Evolutionary conservation across 257 asterid species (phyloP), one percentile per base, ranked within the genome.

Genomic region (Solanum arcanum): DNA sequence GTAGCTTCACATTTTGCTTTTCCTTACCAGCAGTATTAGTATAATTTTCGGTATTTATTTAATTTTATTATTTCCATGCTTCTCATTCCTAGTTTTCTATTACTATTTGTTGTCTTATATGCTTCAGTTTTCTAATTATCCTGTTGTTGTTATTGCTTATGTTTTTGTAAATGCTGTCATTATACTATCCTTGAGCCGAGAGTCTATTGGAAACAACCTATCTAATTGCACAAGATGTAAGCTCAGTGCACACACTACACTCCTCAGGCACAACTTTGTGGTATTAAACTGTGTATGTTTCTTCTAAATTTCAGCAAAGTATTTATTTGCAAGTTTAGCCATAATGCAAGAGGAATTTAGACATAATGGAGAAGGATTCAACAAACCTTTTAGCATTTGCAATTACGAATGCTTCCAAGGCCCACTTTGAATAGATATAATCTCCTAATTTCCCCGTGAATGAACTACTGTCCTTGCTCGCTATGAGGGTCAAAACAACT

Each of bases 401-500:
- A 83, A 96, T 86, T 39, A 95, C 86, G 84, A 96, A 95, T 87
- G 98, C 98, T 95, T 96, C 98, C 88, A 96, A 88, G 74, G 98
- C 99, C 99, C 99, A 96, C 88, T 94, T 94, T 70, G 99, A 94
- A 83, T 94, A 95, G 83, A 95, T 94, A 89, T 91, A 87, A 35
- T 91, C 90, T 64, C 94, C 90, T 86, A 95, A 7, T 69, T 66
- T 90, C 92, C 89, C 94, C 42, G 93, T 83, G 25, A 92, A 78
- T 73, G 86, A 18, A 44, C 90, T 88, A 52, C 89, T 92, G 87
- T 90, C 93, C 49, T 74, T 94, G 98, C 85, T 95, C 35, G 99
- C 95, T 27, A 96, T 70, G 75, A 96, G 98, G 87, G 98, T 94
- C 89, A 96, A 91, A 87, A 96, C 95, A 83, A 96, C 99, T 7